phyloP scores from a whole-genome alignment of 176 grass and related monocot species.

The Musa troglodytarum region DNA sequence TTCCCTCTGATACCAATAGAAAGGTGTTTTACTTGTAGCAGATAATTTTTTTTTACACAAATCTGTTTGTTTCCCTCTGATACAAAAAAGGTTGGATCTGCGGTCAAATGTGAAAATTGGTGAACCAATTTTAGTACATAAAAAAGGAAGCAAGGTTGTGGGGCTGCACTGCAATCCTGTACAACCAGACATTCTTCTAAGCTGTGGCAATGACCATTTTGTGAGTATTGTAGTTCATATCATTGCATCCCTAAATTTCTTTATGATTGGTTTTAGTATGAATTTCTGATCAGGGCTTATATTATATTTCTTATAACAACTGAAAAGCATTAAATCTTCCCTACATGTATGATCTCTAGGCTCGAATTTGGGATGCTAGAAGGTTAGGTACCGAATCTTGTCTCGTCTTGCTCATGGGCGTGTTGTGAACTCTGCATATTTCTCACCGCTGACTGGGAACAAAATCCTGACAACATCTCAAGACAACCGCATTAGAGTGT shows the following conservation, averaged over 20 bases:
- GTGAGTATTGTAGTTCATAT: conserved; percentile 38
- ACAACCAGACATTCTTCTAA: conserved; percentile 83
- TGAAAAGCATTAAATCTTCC: not conserved
- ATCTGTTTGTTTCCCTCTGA: conserved; percentile 8
- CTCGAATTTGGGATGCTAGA: conserved; percentile 85
- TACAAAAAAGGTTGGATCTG: conserved; percentile 53
- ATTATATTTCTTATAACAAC: conserved; percentile 8
- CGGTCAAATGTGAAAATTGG: conserved; percentile 50
- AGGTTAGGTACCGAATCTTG: conserved; percentile 45
- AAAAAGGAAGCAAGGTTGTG: conserved; percentile 91
- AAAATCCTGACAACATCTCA: conserved; percentile 90
- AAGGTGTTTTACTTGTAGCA: conserved; percentile 79
- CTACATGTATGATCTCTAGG: conserved; percentile 23
- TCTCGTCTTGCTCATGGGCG: conserved; percentile 73
- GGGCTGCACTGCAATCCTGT: conserved; percentile 79
- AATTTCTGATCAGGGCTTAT: not conserved
- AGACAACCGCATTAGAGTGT: conserved; percentile 88
- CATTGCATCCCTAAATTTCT: not conserved
- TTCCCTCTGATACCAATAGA: conserved; percentile 11
- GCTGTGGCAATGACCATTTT: conserved; percentile 93
- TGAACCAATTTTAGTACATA: conserved; percentile 75
- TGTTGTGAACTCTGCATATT: conserved; percentile 94
- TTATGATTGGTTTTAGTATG: not conserved
- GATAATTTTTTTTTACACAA: conserved; percentile 40
- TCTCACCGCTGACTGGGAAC: conserved; percentile 67